phyloP scores from a whole-genome alignment of 306 rosid species.

The Quercus parvula region DNA sequence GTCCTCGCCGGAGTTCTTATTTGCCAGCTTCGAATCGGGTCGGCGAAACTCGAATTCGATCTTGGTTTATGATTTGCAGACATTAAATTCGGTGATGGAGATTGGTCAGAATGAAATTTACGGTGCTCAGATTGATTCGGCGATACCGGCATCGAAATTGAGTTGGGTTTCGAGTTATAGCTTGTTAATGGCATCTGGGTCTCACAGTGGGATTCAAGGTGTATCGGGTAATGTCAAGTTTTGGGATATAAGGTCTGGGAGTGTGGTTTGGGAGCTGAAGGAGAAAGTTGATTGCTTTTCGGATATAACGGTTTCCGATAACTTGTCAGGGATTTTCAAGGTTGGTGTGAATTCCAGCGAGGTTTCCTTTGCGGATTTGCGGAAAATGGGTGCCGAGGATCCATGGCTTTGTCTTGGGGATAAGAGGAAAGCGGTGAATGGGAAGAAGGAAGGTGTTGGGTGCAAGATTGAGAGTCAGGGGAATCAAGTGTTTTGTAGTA shows the following conservation, averaged over 20 bases:
- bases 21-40: conserved; percentile 80
- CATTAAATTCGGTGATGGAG: conserved; percentile 41
- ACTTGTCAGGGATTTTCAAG: conserved; percentile 60
- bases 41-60: conserved; percentile 84
- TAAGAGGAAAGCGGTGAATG: conserved; percentile 41
- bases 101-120: conserved; percentile 71
- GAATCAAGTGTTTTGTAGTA: conserved; percentile 73
- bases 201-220: conserved; percentile 95
- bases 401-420: conserved; percentile 80
- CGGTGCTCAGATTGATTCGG: conserved; percentile 81
- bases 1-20: conserved; percentile 50
- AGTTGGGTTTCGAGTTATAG: conserved; percentile 59
- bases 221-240: conserved; percentile 63
- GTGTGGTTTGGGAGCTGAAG: conserved; percentile 56
- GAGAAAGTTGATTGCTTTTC: conserved; percentile 85
- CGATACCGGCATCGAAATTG: conserved; percentile 81
- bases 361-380: conserved; percentile 56
- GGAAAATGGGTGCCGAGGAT: conserved; percentile 48
- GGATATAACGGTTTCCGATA: conserved; percentile 69
- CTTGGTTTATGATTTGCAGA: conserved; percentile 63
- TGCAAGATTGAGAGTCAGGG: conserved; percentile 78
- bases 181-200: conserved; percentile 81
- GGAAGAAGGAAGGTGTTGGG: conserved; percentile 85
- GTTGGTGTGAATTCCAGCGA: conserved; percentile 82
- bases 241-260: conserved; percentile 82